phyloP scores from a whole-genome alignment of 768 basidiomycete species.

The Lyophyllum decastes region DNA sequence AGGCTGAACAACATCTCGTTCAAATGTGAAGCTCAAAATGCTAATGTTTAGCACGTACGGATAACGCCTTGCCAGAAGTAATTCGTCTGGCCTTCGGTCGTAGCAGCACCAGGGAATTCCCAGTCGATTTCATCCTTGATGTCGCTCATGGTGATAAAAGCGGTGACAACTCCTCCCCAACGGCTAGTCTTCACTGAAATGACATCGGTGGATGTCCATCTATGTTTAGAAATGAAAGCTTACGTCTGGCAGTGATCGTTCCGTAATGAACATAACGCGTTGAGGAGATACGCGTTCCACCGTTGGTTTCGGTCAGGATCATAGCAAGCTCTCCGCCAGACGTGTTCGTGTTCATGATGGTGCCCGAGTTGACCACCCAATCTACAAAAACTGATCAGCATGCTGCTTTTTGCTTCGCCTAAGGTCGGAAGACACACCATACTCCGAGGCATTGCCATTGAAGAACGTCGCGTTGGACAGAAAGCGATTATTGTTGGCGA shows the following conservation, averaged over 20 bases:
- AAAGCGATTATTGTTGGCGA: slow-evolving; percentile 67
- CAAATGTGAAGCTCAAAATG: neutral
- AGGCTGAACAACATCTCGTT: slow-evolving; percentile 28
- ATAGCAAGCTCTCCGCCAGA: slow-evolving; percentile 67
- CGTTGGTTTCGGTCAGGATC: slow-evolving; percentile 66
- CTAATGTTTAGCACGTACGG: slow-evolving; percentile 41
- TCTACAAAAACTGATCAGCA: slow-evolving; percentile 37
- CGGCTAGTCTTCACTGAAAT: slow-evolving; percentile 71
- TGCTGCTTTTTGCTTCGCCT: neutral
- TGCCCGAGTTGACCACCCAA: slow-evolving; percentile 72
- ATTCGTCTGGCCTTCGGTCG: slow-evolving; percentile 74
- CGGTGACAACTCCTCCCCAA: slow-evolving; percentile 82
- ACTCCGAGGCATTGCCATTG: slow-evolving; percentile 72
- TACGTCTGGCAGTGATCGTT: slow-evolving; percentile 64
- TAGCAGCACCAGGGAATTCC: slow-evolving; percentile 73
- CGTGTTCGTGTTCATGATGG: slow-evolving; percentile 62
- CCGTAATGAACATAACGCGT: slow-evolving; percentile 86
- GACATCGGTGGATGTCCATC: neutral
- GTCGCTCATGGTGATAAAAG: slow-evolving; percentile 84
- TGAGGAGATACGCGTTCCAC: slow-evolving; percentile 77
- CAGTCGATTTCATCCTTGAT: slow-evolving; percentile 88
- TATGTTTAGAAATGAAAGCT: slow-evolving; percentile 4
- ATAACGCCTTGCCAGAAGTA: slow-evolving; percentile 77
- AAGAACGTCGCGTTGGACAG: slow-evolving; percentile 65
- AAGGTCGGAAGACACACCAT: slow-evolving; percentile 44